Conservation (phyloP, 73 alveolate genomes). For the Durusdinium trenchii region DNA sequence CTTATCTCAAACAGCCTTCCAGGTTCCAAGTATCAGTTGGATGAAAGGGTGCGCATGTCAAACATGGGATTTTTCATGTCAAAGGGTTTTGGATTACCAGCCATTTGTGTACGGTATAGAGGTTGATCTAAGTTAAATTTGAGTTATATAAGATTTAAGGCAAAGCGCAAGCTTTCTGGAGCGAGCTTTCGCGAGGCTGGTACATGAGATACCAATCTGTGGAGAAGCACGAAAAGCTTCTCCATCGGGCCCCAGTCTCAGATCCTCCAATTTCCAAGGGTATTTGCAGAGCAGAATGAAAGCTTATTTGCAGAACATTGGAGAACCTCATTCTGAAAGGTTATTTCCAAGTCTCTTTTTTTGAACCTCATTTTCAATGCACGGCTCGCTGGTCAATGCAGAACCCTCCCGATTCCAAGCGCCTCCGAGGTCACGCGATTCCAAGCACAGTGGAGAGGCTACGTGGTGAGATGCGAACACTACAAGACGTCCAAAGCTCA, state of each 20-base stretch:
- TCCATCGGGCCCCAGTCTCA: conserved; percentile 55
- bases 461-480: conserved; percentile 82
- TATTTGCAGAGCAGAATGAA: not conserved
- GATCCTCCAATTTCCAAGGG: not conserved
- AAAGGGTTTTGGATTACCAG: not conserved
- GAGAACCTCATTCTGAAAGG: not conserved
- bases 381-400: not conserved
- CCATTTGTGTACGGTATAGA: not conserved
- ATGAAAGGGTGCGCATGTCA: too few species aligned
- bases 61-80: not conserved
- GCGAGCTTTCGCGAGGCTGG: conserved; percentile 29
- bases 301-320: not conserved
- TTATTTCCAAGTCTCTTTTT: not conserved
- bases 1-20: too few species aligned
- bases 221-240: conserved; percentile 65
- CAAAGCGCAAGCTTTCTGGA: not conserved
- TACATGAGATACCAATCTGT: conserved; percentile 93
- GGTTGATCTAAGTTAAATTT: not conserved
- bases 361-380: not conserved
- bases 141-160: too few species aligned
- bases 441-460: conserved; percentile 90
- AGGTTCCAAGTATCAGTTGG: too few species aligned
- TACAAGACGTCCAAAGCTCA: conserved; percentile 40
- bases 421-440: conserved; percentile 63
- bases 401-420: not conserved